These are phyloP conservation scores for Scutellaria barbata DNA, from an alignment of 257 asterid genomes.

Conservation along the genomic window DNA sequence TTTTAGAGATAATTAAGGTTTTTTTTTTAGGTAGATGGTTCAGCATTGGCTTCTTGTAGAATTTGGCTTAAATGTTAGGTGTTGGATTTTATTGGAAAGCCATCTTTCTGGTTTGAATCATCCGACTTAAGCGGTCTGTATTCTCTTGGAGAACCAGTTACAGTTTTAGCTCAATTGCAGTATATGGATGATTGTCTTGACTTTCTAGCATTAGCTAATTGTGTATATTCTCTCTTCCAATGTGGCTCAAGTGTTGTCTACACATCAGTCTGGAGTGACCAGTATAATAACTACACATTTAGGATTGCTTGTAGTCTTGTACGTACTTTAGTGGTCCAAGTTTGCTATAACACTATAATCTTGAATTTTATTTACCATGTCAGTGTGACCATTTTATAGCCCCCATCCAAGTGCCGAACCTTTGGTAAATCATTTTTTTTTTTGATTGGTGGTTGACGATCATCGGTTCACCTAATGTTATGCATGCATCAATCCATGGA, in stretches of 20 bases:
- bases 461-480: not conserved
- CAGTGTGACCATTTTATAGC: not conserved
- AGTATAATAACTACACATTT: conserved; percentile 15
- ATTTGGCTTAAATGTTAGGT: conserved; percentile 5
- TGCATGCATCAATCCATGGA: conserved; percentile 20
- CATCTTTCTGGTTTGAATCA: not conserved
- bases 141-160: conserved; percentile 9
- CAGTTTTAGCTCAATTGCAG: not conserved
- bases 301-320: conserved; percentile 8
- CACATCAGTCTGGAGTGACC: conserved; percentile 13
- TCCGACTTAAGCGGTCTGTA: not conserved
- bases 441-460: conserved; percentile 3
- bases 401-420: not conserved
- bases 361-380: not conserved
- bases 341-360: not conserved
- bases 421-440: not conserved
- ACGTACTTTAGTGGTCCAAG: not conserved
- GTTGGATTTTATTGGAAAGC: not conserved
- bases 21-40: not conserved
- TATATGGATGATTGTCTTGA: conserved; percentile 15
- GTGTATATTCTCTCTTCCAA: conserved; percentile 11
- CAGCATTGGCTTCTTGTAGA: conserved; percentile 21
- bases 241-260: conserved; percentile 7
- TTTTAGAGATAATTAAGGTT: not conserved
- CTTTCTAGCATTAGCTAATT: not conserved